A percentile compares a stretch with the other conserved stretches of the same genome.
phyloP scores from a whole-genome alignment of 1,139 yeast genomes.

The Kodamaea ohmeri region DNA sequence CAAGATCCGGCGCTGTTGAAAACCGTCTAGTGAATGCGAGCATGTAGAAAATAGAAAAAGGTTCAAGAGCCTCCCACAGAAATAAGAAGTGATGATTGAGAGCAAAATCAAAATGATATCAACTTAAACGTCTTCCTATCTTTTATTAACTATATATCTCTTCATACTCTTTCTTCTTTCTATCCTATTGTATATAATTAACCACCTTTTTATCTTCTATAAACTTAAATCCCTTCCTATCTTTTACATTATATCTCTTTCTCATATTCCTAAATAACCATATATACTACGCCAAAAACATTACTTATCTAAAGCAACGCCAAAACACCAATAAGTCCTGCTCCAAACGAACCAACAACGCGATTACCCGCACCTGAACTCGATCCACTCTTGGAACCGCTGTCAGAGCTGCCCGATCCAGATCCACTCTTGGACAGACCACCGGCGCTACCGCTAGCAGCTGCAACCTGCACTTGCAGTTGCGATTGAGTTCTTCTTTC shows the following conservation, averaged over 20 bases:
- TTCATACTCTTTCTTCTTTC: background rate
- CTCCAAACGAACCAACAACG: background rate
- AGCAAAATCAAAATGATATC: too few species aligned
- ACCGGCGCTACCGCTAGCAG: background rate
- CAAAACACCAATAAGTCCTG: background rate
- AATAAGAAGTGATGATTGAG: too few species aligned
- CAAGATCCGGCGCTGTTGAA: slow-evolving; percentile 12
- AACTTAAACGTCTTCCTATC: too few species aligned
- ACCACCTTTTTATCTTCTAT: background rate
- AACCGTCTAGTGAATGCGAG: slow-evolving; percentile 8
- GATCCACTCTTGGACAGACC: background rate
- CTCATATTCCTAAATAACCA: background rate
- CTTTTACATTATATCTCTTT: too few species aligned
- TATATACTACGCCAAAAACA: too few species aligned
- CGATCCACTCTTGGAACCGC: background rate
- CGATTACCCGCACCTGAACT: slow-evolving; percentile 2
- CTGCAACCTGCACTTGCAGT: slow-evolving; percentile 7
- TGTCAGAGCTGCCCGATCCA: background rate
- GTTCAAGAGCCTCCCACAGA: too few species aligned
- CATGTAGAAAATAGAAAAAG: slow-evolving; percentile 1
- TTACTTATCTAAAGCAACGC: slow-evolving; percentile 2
- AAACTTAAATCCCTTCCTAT: background rate
- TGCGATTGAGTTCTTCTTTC: slow-evolving; percentile 10
- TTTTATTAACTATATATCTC: too few species aligned
- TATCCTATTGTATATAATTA: background rate